phyloP scores from a whole-genome alignment of 2,329 filamentous ascomycete species.

The Xylariaceae sp. region DNA sequence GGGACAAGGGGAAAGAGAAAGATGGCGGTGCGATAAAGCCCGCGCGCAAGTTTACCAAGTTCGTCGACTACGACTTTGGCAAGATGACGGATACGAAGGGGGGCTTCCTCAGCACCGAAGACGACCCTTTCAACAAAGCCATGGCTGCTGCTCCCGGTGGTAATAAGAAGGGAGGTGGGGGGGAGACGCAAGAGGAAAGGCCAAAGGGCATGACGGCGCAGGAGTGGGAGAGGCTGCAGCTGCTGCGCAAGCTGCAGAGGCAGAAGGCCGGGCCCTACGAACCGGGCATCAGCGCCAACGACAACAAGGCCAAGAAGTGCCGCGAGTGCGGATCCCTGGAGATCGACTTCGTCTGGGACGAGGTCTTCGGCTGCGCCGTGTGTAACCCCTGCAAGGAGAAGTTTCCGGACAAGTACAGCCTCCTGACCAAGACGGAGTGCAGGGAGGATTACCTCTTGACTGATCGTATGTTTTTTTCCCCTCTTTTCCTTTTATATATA shows the following conservation, averaged over 20 bases:
- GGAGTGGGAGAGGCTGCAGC: conserved; percentile 84
- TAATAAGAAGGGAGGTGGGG: no score
- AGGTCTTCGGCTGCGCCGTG: conserved; percentile 69
- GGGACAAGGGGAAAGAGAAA: conserved; percentile 20
- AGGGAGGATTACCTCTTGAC: conserved; percentile 93
- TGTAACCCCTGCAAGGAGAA: conserved; percentile 87
- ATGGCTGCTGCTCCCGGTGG: conserved; percentile 47
- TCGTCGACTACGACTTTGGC: conserved; percentile 95
- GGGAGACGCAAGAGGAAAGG: conserved; percentile 25
- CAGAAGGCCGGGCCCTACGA: conserved; percentile 80
- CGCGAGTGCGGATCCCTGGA: conserved; percentile 77
- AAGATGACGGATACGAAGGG: conserved; percentile 98
- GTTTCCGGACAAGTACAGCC: conserved; percentile 83
- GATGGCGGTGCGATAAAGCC: conserved; percentile 54
- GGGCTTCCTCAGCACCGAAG: conserved; percentile 83
- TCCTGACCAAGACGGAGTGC: conserved; percentile 95
- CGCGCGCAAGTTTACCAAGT: conserved; percentile 84
- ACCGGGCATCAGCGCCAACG: conserved; percentile 75
- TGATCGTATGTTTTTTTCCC: conserved; percentile 57
- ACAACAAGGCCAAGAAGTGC: conserved; percentile 64
- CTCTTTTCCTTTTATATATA: neutral
- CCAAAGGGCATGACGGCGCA: conserved; percentile 67
- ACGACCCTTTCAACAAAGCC: conserved; percentile 84
- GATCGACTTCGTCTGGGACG: conserved; percentile 94
- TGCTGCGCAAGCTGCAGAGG: conserved; percentile 65